Evolutionary conservation across 1,284 basidiomycete genomes (phyloP).

Genomic region (Trametes sp.): DNA sequence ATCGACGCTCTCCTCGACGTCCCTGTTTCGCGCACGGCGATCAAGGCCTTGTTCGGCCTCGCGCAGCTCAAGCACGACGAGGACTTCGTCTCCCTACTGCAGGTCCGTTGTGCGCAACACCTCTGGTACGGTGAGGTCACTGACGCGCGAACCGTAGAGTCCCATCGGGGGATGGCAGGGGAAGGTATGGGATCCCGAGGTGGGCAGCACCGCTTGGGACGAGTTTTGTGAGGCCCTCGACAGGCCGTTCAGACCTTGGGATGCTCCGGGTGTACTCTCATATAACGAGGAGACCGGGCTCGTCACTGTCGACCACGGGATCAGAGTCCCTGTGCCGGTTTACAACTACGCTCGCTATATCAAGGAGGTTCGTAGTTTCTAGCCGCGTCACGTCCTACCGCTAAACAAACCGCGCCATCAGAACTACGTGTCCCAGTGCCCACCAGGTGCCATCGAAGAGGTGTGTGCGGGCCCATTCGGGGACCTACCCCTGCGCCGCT

Average conservation of each 20-base stretch:
- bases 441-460: conserved; percentile 63
- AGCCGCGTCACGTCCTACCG: no score
- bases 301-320: conserved; percentile 44
- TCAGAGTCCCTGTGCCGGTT: conserved; percentile 64
- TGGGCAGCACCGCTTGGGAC: conserved; percentile 69
- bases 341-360: conserved; percentile 84
- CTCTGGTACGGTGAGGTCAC: not conserved
- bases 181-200: conserved; percentile 80
- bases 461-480: conserved; percentile 43
- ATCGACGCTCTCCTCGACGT: conserved; percentile 69
- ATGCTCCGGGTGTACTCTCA: conserved; percentile 10
- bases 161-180: conserved; percentile 66
- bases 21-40: conserved; percentile 49
- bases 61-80: conserved; percentile 71
- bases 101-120: conserved; percentile 47
- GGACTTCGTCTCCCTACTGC: conserved; percentile 79
- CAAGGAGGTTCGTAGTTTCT: conserved; percentile 55
- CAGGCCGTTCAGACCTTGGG: conserved; percentile 44
- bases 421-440: conserved; percentile 69
- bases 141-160: conserved; percentile 33
- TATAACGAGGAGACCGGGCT: conserved; percentile 36
- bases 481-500: not conserved
- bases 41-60: conserved; percentile 83
- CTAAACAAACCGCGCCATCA: conserved; percentile 37
- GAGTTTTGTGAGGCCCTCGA: conserved; percentile 75